These are phyloP conservation scores for Barnettozyma sp. DNA, from an alignment of 805 yeast genomes.

Conservation along the genomic window DNA sequence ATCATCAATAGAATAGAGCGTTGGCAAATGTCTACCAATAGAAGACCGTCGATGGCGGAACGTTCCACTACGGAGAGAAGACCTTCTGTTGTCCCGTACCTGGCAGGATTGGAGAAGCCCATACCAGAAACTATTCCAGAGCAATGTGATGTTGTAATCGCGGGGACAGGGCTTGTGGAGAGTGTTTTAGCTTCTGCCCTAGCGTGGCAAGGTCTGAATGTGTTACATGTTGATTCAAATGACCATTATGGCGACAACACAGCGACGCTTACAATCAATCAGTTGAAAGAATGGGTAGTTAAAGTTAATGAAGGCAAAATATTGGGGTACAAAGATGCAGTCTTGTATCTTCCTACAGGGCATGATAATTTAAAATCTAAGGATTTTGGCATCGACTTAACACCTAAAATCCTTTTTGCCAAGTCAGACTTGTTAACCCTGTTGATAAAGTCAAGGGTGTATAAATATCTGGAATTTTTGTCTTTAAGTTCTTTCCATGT, in stretches of 20 bases:
- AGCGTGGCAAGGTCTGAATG: conserved; percentile 97
- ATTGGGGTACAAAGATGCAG: conserved; percentile 56
- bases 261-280: conserved; percentile 83
- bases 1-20: too few species aligned
- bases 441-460: conserved; percentile 77
- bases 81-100: conserved; percentile 48
- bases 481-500: conserved; percentile 85
- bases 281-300: conserved; percentile 75
- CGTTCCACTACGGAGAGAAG: conserved; percentile 45
- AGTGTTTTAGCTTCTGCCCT: conserved; percentile 87
- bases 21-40: too few species aligned
- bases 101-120: conserved; percentile 76
- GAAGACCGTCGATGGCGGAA: conserved; percentile 63
- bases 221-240: conserved; percentile 81
- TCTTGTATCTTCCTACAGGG: conserved; percentile 68
- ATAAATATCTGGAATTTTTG: conserved; percentile 87
- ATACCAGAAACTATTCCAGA: conserved; percentile 53
- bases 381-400: conserved; percentile 81
- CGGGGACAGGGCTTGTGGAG: conserved; percentile 90
- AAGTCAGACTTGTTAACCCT: conserved; percentile 79
- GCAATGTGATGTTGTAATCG: conserved; percentile 78
- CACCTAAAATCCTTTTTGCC: conserved; percentile 85
- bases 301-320: conserved; percentile 44
- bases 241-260: conserved; percentile 83
- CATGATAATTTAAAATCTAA: conserved; percentile 37